phyloP scores from a whole-genome alignment of 805 yeast genomes.

The Kregervanrija fluxuum region DNA sequence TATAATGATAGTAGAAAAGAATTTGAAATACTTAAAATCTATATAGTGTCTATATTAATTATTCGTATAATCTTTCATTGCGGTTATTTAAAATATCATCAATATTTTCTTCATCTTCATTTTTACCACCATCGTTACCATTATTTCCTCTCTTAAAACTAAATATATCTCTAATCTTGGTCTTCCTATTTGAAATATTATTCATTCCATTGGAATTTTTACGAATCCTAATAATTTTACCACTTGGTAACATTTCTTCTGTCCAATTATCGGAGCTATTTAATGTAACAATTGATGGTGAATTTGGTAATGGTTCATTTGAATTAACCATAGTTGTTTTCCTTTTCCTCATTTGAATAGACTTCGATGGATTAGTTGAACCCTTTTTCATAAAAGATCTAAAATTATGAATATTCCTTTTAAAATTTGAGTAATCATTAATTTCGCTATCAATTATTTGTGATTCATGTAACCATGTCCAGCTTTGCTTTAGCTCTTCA shows the following conservation, averaged over 20 bases:
- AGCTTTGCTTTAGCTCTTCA: slow-evolving; percentile 68
- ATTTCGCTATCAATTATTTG: slow-evolving; percentile 20
- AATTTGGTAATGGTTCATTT: slow-evolving; percentile 45
- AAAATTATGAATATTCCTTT: slow-evolving; percentile 17
- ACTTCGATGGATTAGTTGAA: slow-evolving; percentile 24
- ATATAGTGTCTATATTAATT: background rate
- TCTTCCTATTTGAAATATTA: slow-evolving; percentile 15
- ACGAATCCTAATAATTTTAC: slow-evolving; percentile 46
- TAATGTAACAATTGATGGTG: slow-evolving; percentile 28
- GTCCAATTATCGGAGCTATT: slow-evolving; percentile 32
- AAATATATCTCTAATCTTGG: slow-evolving; percentile 30
- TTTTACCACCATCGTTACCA: slow-evolving; percentile 21
- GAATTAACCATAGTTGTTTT: slow-evolving; percentile 40
- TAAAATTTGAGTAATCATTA: slow-evolving; percentile 12
- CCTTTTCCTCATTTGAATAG: slow-evolving; percentile 37
- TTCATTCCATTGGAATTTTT: slow-evolving; percentile 24
- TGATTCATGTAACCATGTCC: slow-evolving; percentile 50
- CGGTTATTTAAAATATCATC: slow-evolving; percentile 35
- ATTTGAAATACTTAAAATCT: no score
- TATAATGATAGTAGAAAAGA: no score
- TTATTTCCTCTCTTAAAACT: slow-evolving; percentile 14
- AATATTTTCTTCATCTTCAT: slow-evolving; percentile 44
- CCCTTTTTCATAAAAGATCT: slow-evolving; percentile 29
- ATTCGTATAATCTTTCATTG: slow-evolving; percentile 23
- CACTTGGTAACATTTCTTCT: slow-evolving; percentile 67